These are phyloP conservation scores for Recurvomyces mirabilis DNA, from an alignment of 495 filamentous ascomycete species.

Conservation along the genomic window DNA sequence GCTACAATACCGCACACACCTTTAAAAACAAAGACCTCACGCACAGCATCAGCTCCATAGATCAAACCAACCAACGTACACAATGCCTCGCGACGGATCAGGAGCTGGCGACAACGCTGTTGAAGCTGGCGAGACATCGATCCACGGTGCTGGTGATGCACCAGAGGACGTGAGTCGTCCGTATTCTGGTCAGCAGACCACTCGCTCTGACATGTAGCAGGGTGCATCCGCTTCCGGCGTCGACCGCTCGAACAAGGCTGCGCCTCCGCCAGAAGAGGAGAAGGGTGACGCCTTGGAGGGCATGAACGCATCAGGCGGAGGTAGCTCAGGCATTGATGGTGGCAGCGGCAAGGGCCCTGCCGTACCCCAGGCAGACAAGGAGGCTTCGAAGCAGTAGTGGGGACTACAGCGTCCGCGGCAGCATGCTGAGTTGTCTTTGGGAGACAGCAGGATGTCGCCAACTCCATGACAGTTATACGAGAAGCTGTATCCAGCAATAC, in stretches of 20 bases:
- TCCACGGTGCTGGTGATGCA: constrained; percentile 17
- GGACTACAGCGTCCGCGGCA: too few species aligned
- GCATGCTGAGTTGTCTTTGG: too few species aligned
- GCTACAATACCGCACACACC: background rate
- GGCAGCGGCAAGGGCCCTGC: background rate
- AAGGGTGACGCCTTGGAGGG: constrained; percentile 11
- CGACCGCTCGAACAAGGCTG: background rate
- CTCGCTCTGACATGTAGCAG: too few species aligned
- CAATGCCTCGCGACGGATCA: constrained; percentile 24
- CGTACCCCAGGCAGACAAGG: background rate
- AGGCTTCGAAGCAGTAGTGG: too few species aligned
- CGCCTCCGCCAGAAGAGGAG: constrained; percentile 5
- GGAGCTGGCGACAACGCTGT: constrained; percentile 21
- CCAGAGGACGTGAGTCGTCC: background rate
- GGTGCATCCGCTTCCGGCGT: background rate
- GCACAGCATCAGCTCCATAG: background rate
- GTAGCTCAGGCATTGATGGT: background rate
- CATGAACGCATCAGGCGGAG: constrained; percentile 1
- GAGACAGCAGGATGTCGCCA: too few species aligned
- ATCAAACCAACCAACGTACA: constrained; percentile 1
- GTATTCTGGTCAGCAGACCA: too few species aligned
- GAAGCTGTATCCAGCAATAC: too few species aligned
- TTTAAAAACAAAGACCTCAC: background rate
- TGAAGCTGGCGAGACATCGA: constrained; percentile 17
- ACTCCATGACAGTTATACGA: too few species aligned